A percentile compares a stretch with the other conserved stretches of the same genome.
phyloP scores from a whole-genome alignment of 805 yeast species.

The Pichia thaimueangensis region DNA sequence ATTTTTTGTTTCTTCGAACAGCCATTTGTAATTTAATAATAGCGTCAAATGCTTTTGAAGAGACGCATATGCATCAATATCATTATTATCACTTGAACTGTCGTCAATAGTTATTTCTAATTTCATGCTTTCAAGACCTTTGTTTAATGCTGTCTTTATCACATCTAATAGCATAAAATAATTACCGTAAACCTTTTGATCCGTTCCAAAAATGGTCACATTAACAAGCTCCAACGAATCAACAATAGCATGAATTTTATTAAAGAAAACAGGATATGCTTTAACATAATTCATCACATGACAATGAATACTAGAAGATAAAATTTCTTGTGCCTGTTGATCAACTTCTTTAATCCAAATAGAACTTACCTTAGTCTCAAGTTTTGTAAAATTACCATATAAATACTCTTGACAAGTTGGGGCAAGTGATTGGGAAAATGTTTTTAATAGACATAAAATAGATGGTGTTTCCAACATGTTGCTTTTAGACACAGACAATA shows the following conservation, averaged over 20 bases:
- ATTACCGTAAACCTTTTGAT: constrained; percentile 16
- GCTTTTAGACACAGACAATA: constrained; percentile 31
- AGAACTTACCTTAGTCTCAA: constrained; percentile 43
- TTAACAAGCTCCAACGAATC: constrained; percentile 13
- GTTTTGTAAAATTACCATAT: constrained; percentile 42
- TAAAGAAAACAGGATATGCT: constrained; percentile 42
- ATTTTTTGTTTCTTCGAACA: constrained; percentile 37
- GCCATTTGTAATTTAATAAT: constrained; percentile 48
- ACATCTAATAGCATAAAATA: constrained; percentile 21
- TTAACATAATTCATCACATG: constrained; percentile 39
- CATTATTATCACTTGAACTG: background rate
- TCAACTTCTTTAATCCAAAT: constrained; percentile 58
- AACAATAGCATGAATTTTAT: constrained; percentile 32
- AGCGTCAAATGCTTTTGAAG: constrained; percentile 32
- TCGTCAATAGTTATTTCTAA: constrained; percentile 4
- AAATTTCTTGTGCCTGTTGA: constrained; percentile 43
- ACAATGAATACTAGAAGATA: constrained; percentile 16
- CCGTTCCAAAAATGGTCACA: constrained; percentile 12
- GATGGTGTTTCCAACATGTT: constrained; percentile 38
- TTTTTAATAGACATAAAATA: constrained; percentile 37
- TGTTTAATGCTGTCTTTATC: constrained; percentile 14
- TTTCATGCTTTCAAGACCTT: constrained; percentile 9
- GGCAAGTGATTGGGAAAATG: constrained; percentile 31
- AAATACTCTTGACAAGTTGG: constrained; percentile 61
- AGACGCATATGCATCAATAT: constrained; percentile 11